Conservation (phyloP, 2,329 filamentous ascomycete genomes). For the Aspergillus clavatus region DNA sequence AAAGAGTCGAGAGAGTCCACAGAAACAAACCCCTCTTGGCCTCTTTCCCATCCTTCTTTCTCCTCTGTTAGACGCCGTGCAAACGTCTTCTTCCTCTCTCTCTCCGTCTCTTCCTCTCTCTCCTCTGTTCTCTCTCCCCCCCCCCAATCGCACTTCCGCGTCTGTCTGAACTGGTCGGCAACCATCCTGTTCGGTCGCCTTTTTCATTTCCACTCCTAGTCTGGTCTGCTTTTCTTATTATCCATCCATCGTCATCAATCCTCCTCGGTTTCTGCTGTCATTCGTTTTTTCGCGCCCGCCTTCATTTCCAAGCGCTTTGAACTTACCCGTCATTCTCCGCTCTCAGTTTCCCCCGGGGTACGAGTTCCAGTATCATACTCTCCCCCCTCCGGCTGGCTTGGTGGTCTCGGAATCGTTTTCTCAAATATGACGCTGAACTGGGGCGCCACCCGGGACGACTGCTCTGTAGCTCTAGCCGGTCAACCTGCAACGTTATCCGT, state of each 20-base stretch:
- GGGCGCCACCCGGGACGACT: constrained; percentile 36
- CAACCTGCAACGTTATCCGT: constrained; percentile 32
- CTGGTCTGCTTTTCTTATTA: not conserved
- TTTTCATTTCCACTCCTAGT: too few relatives aligned
- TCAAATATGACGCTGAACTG: constrained; percentile 35
- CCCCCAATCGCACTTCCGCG: constrained; percentile 1
- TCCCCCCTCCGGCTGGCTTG: constrained; percentile 13
- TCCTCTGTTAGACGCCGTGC: too few relatives aligned
- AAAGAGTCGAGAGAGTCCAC: too few relatives aligned
- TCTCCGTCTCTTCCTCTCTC: constrained; percentile 13
- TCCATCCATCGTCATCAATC: not conserved
- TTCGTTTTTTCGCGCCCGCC: not conserved
- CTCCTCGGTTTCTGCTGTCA: not conserved
- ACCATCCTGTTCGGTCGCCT: constrained; percentile 5
- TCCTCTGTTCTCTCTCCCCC: constrained; percentile 12
- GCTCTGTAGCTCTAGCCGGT: constrained; percentile 35
- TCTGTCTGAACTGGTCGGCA: constrained; percentile 4
- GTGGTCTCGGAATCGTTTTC: constrained; percentile 13
- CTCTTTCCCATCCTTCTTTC: too few relatives aligned
- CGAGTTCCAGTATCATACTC: constrained; percentile 11
- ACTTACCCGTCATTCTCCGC: not conserved
- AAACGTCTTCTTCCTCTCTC: too few relatives aligned
- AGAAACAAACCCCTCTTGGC: too few relatives aligned
- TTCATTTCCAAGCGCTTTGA: not conserved
- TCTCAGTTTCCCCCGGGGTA: constrained; percentile 8